phyloP scores from a whole-genome alignment of 2,329 filamentous ascomycete genomes.

The Biscogniauxia marginata region DNA sequence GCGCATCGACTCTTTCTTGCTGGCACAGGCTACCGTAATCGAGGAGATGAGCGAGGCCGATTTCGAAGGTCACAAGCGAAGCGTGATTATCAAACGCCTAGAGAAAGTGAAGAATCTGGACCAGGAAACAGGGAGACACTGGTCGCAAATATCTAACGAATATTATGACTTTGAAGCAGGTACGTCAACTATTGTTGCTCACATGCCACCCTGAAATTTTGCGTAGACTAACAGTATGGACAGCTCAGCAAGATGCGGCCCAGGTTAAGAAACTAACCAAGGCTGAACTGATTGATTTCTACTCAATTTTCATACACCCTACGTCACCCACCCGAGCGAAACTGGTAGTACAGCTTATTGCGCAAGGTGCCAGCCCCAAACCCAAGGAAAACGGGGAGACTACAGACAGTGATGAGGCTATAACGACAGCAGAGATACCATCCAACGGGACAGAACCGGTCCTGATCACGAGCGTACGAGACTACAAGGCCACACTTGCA shows the following conservation, averaged over 20 bases:
- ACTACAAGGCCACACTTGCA: constrained; percentile 74
- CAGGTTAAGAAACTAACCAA: constrained; percentile 75
- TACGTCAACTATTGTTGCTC: constrained; percentile 41
- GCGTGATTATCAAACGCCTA: constrained; percentile 79
- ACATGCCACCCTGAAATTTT: not conserved
- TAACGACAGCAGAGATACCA: constrained; percentile 29
- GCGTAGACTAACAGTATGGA: constrained; percentile 16
- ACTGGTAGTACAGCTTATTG: constrained; percentile 77
- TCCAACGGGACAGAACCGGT: constrained; percentile 53
- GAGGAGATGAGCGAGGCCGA: constrained; percentile 76
- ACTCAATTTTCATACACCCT: constrained; percentile 71
- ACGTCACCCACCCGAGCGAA: constrained; percentile 74
- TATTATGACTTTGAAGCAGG: constrained; percentile 87
- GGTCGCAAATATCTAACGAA: constrained; percentile 81
- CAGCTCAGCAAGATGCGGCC: constrained; percentile 74
- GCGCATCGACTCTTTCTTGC: constrained; percentile 83
- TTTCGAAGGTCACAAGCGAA: constrained; percentile 89
- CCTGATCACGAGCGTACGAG: constrained; percentile 73
- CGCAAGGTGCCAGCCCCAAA: constrained; percentile 57
- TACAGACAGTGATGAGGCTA: constrained; percentile 26
- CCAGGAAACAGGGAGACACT: constrained; percentile 79
- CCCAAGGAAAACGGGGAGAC: constrained; percentile 41
- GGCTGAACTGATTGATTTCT: constrained; percentile 77
- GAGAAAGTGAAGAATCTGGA: constrained; percentile 92
- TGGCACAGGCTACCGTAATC: constrained; percentile 63